Percentiles rank a stretch among this genome's conserved stretches.
phyloP scores from a whole-genome alignment of 768 basidiomycete species.

The Macrolepiota albuminosa region DNA sequence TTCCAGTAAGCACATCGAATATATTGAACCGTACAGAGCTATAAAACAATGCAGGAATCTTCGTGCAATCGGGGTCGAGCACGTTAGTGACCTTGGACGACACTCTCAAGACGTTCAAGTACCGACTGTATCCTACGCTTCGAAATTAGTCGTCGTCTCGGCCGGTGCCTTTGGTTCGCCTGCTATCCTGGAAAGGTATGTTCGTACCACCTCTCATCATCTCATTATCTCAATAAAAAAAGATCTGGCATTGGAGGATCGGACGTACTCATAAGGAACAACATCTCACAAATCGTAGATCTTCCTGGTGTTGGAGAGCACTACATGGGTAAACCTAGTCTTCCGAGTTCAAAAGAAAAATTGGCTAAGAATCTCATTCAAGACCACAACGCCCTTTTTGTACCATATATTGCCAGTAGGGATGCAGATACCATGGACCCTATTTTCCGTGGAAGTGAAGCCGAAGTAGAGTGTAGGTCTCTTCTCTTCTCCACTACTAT shows the following conservation, averaged over 20 bases:
- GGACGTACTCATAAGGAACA: conserved; percentile 39
- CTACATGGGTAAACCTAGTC: conserved; percentile 37
- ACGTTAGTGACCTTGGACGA: conserved; percentile 31
- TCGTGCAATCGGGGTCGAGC: conserved; percentile 51
- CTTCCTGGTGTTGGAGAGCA: conserved; percentile 80
- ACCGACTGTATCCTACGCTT: conserved; percentile 28
- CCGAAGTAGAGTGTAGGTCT: conserved; percentile 35
- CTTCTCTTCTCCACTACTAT: too few relatives aligned
- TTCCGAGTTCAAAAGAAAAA: neutral
- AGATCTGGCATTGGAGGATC: conserved; percentile 63
- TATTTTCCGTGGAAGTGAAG: conserved; percentile 34
- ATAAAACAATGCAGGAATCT: conserved; percentile 22
- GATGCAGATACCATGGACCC: conserved; percentile 48
- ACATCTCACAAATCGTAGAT: conserved; percentile 49
- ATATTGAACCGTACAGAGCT: neutral
- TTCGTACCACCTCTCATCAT: neutral
- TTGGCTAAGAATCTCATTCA: neutral
- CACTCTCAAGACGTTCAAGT: conserved; percentile 18
- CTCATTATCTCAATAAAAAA: conserved; percentile 6
- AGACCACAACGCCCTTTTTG: conserved; percentile 37
- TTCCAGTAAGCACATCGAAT: conserved; percentile 34
- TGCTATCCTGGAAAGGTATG: conserved; percentile 46
- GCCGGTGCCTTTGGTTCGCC: conserved; percentile 54
- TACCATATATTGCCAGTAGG: conserved; percentile 38
- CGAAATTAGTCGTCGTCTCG: conserved; percentile 43